phyloP scores from a whole-genome alignment of 2,329 filamentous ascomycete species.

The Aspergillus sp. region DNA sequence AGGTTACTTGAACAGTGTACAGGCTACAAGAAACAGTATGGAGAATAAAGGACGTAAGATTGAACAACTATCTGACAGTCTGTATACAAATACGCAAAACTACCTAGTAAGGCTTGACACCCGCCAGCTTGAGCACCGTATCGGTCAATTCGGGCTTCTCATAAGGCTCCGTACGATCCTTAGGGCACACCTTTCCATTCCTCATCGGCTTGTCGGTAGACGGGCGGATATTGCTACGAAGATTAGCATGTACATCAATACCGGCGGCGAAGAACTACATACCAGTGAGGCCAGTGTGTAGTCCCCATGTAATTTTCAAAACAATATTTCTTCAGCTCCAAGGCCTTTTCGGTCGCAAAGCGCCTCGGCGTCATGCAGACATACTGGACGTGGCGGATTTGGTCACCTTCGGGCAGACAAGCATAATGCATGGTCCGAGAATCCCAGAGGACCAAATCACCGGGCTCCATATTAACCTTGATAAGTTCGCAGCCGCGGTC shows the following conservation, averaged over 20 bases:
- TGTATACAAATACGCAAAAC: no score
- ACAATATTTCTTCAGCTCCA: conserved; percentile 44
- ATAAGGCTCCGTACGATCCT: conserved; percentile 41
- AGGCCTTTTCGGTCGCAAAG: conserved; percentile 43
- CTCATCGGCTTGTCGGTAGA: conserved; percentile 32
- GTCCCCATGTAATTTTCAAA: conserved; percentile 33
- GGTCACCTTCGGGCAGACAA: conserved; percentile 33
- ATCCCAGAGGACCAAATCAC: conserved; percentile 49
- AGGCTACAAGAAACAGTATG: no score
- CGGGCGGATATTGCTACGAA: no score
- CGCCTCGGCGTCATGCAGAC: conserved; percentile 45
- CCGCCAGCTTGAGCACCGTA: conserved; percentile 38
- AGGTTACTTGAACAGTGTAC: no score
- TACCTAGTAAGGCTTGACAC: conserved; percentile 27
- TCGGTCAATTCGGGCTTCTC: conserved; percentile 43
- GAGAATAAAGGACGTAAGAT: no score
- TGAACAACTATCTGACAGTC: no score
- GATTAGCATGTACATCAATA: no score
- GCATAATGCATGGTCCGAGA: conserved; percentile 44
- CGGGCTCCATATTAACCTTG: conserved; percentile 47
- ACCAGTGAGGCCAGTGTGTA: conserved; percentile 15
- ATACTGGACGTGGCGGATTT: conserved; percentile 40
- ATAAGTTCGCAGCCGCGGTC: conserved; percentile 30
- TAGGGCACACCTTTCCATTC: conserved; percentile 39
- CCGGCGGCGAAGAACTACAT: neutral